phyloP scores from a whole-genome alignment of 441 rosid species.

The Gossypium laxum region DNA sequence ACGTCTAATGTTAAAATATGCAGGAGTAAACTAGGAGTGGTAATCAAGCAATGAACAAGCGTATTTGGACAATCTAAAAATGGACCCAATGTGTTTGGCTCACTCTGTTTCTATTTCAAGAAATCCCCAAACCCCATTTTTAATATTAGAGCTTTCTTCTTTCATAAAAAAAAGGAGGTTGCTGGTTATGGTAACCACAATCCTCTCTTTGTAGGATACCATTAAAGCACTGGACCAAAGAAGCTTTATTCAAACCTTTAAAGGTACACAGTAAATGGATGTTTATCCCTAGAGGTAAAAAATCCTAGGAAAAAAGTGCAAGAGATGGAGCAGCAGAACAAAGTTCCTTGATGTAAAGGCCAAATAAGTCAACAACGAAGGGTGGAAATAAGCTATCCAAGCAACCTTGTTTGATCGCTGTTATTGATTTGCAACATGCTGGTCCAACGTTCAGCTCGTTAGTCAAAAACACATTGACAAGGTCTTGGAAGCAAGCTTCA shows the following conservation, averaged over 20 bases:
- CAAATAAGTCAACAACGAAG: background rate
- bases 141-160: background rate
- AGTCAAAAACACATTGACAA: background rate
- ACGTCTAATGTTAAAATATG: too few relatives aligned
- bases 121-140: too few relatives aligned
- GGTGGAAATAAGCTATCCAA: background rate
- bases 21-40: too few relatives aligned
- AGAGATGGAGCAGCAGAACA: background rate
- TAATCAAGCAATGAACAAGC: too few relatives aligned
- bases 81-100: too few relatives aligned
- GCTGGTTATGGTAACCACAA: background rate
- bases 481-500: background rate
- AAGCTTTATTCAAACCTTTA: background rate
- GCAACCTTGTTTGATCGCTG: constrained; percentile 7
- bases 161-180: background rate
- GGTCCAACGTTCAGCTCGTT: background rate
- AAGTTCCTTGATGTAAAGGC: background rate
- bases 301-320: background rate
- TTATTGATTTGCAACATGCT: background rate
- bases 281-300: background rate
- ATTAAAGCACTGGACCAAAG: background rate
- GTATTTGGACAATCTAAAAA: too few relatives aligned
- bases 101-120: too few relatives aligned
- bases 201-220: background rate
- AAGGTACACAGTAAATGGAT: background rate